phyloP scores from a whole-genome alignment of 306 rosid species.

The Ziziphus jujuba region DNA sequence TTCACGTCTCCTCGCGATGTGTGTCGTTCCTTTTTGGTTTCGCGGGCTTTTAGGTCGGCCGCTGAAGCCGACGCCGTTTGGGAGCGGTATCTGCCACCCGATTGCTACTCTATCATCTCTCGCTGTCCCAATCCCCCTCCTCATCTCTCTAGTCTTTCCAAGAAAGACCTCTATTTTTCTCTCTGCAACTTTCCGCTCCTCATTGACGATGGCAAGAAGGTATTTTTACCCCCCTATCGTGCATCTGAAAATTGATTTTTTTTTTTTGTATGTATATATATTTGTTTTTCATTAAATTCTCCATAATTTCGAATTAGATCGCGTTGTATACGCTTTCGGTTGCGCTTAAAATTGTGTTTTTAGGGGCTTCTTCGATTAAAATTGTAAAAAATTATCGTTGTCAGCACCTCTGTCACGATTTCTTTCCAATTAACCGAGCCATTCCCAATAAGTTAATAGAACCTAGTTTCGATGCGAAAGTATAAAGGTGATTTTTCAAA shows the following conservation, averaged over 20 bases:
- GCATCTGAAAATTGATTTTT: background rate
- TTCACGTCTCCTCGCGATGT: slow-evolving; percentile 70
- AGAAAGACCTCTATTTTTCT: slow-evolving; percentile 53
- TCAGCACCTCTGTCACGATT: too few relatives aligned
- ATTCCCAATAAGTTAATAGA: too few relatives aligned
- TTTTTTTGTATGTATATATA: too few relatives aligned
- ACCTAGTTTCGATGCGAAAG: too few relatives aligned
- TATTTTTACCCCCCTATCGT: slow-evolving; percentile 5
- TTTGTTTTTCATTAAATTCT: too few relatives aligned
- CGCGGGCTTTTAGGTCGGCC: slow-evolving; percentile 62
- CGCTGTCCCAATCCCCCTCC: slow-evolving; percentile 7
- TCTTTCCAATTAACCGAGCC: too few relatives aligned
- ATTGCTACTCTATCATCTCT: slow-evolving; percentile 30
- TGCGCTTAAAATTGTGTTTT: too few relatives aligned
- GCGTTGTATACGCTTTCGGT: too few relatives aligned
- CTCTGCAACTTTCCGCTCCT: slow-evolving; percentile 56
- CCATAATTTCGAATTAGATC: too few relatives aligned
- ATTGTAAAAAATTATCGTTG: too few relatives aligned
- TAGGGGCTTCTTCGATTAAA: too few relatives aligned
- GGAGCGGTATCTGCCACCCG: slow-evolving; percentile 63
- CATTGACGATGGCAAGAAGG: slow-evolving; percentile 61
- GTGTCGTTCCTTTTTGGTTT: slow-evolving; percentile 45
- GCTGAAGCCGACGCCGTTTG: slow-evolving; percentile 78
- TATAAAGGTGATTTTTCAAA: too few relatives aligned
- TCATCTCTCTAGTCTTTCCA: slow-evolving; percentile 23